phyloP scores from a whole-genome alignment of 1,284 basidiomycete genomes.

The Meira miltonrushii region DNA sequence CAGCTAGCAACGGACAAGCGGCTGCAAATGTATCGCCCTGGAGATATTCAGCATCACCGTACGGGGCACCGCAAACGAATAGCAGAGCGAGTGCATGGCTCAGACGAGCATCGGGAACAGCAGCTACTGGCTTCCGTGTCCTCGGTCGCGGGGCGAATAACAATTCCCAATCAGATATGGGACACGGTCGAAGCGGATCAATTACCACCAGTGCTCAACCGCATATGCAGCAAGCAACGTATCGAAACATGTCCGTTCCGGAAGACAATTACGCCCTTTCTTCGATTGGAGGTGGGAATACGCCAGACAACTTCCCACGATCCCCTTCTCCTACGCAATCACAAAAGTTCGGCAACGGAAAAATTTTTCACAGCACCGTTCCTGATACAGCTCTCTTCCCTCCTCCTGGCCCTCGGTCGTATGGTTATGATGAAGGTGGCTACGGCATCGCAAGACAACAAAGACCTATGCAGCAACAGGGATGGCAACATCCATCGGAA shows the following conservation, averaged over 20 bases:
- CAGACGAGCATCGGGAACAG: not conserved
- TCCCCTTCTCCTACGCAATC: too few species aligned
- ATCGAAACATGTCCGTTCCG: not conserved
- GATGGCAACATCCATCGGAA: not conserved
- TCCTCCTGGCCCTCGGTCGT: not conserved
- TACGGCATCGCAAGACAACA: not conserved
- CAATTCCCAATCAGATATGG: not conserved
- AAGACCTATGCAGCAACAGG: not conserved
- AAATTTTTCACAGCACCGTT: not conserved
- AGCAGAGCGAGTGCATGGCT: slow-evolving; percentile 2
- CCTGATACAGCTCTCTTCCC: slow-evolving; percentile 1
- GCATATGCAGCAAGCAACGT: not conserved
- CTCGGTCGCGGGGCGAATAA: not conserved
- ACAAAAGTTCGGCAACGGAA: not conserved
- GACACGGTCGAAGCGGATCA: not conserved
- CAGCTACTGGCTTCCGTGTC: not conserved
- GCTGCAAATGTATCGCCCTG: slow-evolving; percentile 3
- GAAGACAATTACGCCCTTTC: not conserved
- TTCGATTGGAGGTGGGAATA: not conserved
- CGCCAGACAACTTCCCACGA: too few species aligned
- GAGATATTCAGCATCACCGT: slow-evolving; percentile 4
- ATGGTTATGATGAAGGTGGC: not conserved
- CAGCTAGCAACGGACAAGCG: not conserved
- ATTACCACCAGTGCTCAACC: not conserved
- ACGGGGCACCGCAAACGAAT: not conserved